A percentile compares a stretch with the other conserved stretches of the same genome.
phyloP scores from a whole-genome alignment of 2,329 filamentous ascomycete species.

The Scleromitrula shiraiana region DNA sequence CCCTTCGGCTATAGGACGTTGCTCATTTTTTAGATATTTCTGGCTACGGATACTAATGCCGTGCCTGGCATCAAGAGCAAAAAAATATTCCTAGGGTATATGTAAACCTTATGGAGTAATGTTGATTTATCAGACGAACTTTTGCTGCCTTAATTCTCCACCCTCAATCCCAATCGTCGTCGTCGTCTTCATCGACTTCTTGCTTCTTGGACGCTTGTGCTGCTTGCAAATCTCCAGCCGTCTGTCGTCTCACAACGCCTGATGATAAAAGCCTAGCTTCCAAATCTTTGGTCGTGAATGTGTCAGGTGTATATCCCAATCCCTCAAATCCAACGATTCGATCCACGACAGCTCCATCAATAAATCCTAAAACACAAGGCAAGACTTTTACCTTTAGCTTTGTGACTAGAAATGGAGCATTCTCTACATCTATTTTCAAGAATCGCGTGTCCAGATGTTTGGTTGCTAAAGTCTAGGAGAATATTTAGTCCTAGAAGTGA shows the following conservation, averaged over 20 bases:
- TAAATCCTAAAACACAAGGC: constrained; percentile 50
- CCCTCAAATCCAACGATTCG: constrained; percentile 52
- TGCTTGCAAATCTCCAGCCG: constrained; percentile 39
- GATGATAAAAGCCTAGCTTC: constrained; percentile 43
- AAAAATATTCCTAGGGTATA: too few species aligned
- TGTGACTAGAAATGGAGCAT: constrained; percentile 50
- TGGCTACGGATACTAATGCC: too few species aligned
- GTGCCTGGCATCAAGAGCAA: too few species aligned
- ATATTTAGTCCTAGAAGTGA: constrained; percentile 1
- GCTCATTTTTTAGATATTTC: too few species aligned
- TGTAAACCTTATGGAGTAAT: too few species aligned
- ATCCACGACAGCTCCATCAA: constrained; percentile 46
- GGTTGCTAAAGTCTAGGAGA: constrained; percentile 38
- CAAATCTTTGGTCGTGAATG: constrained; percentile 45
- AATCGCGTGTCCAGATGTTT: constrained; percentile 53
- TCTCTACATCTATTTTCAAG: constrained; percentile 50
- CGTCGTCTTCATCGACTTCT: constrained; percentile 33
- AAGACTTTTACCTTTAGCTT: constrained; percentile 50
- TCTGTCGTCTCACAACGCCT: constrained; percentile 43
- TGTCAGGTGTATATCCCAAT: constrained; percentile 42
- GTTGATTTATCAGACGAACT: too few species aligned
- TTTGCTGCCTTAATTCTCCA: background rate
- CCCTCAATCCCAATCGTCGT: constrained; percentile 39
- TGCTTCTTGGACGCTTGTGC: constrained; percentile 31
- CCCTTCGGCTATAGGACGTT: too few species aligned